These are phyloP conservation scores for Penicillium sp. DNA, from an alignment of 2,329 filamentous ascomycete genomes.

Conservation along the genomic window DNA sequence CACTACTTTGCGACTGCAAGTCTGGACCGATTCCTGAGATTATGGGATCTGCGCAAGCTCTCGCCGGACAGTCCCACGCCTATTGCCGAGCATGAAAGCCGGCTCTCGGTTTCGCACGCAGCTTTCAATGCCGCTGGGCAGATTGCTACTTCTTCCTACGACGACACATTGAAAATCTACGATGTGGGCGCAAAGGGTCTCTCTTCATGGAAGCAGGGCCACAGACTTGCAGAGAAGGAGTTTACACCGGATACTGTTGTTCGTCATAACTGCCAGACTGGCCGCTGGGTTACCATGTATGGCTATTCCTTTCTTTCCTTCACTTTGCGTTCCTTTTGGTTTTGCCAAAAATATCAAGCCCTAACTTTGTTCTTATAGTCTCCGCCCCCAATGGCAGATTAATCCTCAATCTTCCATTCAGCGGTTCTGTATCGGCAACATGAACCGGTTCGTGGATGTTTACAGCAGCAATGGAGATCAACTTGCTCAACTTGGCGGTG, in stretches of 20 bases:
- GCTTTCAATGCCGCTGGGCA: slow-evolving; percentile 84
- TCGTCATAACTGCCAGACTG: slow-evolving; percentile 92
- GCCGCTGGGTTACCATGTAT: slow-evolving; percentile 83
- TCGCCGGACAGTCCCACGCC: slow-evolving; percentile 65
- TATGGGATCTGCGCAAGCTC: slow-evolving; percentile 84
- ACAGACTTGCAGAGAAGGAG: slow-evolving; percentile 57
- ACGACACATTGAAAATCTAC: slow-evolving; percentile 93
- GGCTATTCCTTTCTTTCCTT: slow-evolving; percentile 21
- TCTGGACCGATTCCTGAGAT: slow-evolving; percentile 80
- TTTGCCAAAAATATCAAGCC: neutral
- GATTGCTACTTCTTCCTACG: slow-evolving; percentile 88
- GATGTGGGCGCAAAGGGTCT: slow-evolving; percentile 63
- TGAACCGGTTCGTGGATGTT: slow-evolving; percentile 95
- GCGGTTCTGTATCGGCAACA: slow-evolving; percentile 90
- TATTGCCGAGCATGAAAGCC: slow-evolving; percentile 76
- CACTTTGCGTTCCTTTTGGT: neutral
- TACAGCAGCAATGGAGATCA: slow-evolving; percentile 81
- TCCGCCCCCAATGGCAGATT: slow-evolving; percentile 86
- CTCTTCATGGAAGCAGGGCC: slow-evolving; percentile 57
- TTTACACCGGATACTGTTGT: slow-evolving; percentile 70
- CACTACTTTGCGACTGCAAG: slow-evolving; percentile 87
- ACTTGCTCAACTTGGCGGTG: slow-evolving; percentile 81
- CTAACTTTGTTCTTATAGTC: slow-evolving; percentile 38
- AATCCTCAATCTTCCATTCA: slow-evolving; percentile 74
- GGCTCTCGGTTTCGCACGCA: slow-evolving; percentile 86